These are phyloP conservation scores for Diplodia seriata DNA, from an alignment of 2,329 filamentous ascomycete genomes.

Conservation along the genomic window DNA sequence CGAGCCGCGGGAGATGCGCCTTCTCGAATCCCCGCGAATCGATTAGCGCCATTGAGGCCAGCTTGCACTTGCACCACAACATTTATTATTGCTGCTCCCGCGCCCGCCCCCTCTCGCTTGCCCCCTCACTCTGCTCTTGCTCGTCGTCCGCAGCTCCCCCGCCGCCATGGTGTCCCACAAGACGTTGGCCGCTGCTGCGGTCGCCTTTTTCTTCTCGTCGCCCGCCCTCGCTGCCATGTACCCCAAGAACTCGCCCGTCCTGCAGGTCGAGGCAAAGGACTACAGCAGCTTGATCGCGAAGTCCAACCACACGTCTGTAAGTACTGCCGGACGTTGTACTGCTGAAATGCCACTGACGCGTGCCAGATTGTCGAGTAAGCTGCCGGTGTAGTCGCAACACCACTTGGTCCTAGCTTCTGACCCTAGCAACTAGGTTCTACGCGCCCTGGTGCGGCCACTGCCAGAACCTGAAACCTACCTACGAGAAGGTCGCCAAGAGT, in stretches of 20 bases:
- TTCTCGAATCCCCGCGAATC: conserved; percentile 31
- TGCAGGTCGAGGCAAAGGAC: conserved; percentile 79
- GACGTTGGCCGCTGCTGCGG: conserved; percentile 59
- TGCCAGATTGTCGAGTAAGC: conserved; percentile 42
- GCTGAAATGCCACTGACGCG: not conserved
- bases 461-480: conserved; percentile 92
- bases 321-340: conserved; percentile 42
- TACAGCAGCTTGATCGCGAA: conserved; percentile 84
- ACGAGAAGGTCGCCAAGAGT: conserved; percentile 89
- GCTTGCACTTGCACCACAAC: conserved; percentile 14
- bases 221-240: conserved; percentile 77
- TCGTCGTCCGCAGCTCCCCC: conserved; percentile 29
- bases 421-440: conserved; percentile 76
- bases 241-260: conserved; percentile 82
- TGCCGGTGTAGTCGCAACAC: conserved; percentile 3
- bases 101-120: not conserved
- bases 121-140: not conserved
- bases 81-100: conserved; percentile 15
- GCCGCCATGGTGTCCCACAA: conserved; percentile 46
- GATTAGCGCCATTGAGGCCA: conserved; percentile 30
- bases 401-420: conserved; percentile 27
- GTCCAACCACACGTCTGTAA: conserved; percentile 90
- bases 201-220: conserved; percentile 70
- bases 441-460: conserved; percentile 98
- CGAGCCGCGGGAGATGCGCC: conserved; percentile 24